phyloP scores from a whole-genome alignment of 768 basidiomycete species.

The Crucibulum laeve region DNA sequence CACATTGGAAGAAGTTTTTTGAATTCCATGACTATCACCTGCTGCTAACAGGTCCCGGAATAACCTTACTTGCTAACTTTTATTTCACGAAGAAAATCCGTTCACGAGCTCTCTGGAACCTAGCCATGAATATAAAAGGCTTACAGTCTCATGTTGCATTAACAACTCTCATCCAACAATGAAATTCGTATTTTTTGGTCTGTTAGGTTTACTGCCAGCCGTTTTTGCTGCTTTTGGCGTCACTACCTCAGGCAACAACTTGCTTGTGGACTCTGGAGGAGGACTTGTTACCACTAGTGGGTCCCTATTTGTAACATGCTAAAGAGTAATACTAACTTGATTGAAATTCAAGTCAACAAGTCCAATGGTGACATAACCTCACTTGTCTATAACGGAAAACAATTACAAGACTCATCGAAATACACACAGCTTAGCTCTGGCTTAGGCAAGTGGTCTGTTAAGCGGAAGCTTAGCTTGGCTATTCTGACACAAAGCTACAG shows the following conservation, averaged over 20 bases:
- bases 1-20: too few relatives aligned
- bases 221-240: conserved; percentile 43
- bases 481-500: conserved; percentile 12
- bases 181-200: conserved; percentile 16
- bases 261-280: conserved; percentile 40
- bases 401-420: conserved; percentile 40
- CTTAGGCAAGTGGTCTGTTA: conserved; percentile 23
- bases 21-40: too few relatives aligned
- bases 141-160: conserved; percentile 4
- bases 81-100: neutral
- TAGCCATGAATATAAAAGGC: conserved; percentile 10
- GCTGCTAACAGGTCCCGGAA: too few relatives aligned
- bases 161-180: conserved; percentile 10
- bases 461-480: neutral
- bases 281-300: conserved; percentile 39
- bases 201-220: conserved; percentile 22
- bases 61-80: too few relatives aligned
- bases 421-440: conserved; percentile 45
- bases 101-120: too few relatives aligned
- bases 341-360: conserved; percentile 26
- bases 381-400: conserved; percentile 37
- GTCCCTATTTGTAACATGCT: conserved; percentile 7
- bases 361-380: conserved; percentile 44
- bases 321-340: neutral
- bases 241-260: conserved; percentile 33